phyloP scores from a whole-genome alignment of 352 stramenopile species.

The Achlya hypogyna region DNA sequence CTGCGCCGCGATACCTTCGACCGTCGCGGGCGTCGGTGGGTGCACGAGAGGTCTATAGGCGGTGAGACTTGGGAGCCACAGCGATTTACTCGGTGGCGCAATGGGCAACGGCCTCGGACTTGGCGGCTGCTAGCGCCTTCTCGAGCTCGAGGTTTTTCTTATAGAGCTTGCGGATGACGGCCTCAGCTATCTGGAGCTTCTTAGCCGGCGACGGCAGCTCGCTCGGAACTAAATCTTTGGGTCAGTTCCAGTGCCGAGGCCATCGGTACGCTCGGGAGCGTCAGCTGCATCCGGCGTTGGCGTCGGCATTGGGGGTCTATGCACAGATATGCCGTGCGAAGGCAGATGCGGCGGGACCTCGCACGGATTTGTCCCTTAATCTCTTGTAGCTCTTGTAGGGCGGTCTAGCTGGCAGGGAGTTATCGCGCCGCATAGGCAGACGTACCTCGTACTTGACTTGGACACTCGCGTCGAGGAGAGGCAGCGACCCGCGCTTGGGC shows the following conservation, averaged over 20 bases:
- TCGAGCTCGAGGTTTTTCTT: slow-evolving; percentile 40
- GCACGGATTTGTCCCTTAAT: slow-evolving; percentile 35
- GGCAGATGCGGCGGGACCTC: neutral
- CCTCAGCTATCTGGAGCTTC: slow-evolving; percentile 40
- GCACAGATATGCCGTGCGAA: neutral
- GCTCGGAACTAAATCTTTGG: no score
- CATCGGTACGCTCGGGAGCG: neutral
- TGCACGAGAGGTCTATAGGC: neutral
- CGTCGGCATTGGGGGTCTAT: neutral
- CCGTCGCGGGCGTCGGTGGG: slow-evolving; percentile 24
- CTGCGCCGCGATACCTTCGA: slow-evolving; percentile 33
- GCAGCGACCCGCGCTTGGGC: neutral
- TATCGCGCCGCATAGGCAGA: neutral
- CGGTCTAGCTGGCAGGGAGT: slow-evolving; percentile 23
- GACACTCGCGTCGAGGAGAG: slow-evolving; percentile 23
- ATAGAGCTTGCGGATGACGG: slow-evolving; percentile 54
- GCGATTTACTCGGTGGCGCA: neutral
- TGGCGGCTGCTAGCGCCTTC: slow-evolving; percentile 24
- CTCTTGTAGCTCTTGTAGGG: slow-evolving; percentile 39
- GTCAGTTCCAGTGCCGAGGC: no score
- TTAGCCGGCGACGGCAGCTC: slow-evolving; percentile 35
- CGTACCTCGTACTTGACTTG: slow-evolving; percentile 41
- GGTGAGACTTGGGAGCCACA: neutral
- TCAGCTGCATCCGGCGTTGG: neutral
- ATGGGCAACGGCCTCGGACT: slow-evolving; percentile 23